Conservation (phyloP, 2,329 filamentous ascomycete species). For the Sclerotinia subarctica region DNA sequence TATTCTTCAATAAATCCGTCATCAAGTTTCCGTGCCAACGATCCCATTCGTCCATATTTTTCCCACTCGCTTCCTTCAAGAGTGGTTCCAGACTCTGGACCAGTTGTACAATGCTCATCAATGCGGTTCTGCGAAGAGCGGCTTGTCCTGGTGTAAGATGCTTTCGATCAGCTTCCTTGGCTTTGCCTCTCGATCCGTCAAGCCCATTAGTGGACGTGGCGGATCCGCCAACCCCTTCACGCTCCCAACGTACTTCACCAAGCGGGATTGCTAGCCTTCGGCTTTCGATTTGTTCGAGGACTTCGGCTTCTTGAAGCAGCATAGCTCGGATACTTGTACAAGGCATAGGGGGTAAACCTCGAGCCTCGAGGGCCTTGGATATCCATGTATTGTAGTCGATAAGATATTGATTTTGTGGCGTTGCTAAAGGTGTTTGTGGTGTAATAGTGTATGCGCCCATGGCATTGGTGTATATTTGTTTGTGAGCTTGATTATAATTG, state of each 20-base stretch:
- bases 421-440: conserved; percentile 75
- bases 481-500: conserved; percentile 52
- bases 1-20: conserved; percentile 74
- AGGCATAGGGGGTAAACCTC: conserved; percentile 69
- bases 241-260: conserved; percentile 82
- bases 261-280: conserved; percentile 83
- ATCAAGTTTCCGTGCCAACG: conserved; percentile 86
- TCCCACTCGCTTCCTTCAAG: conserved; percentile 76
- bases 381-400: conserved; percentile 83
- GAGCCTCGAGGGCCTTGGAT: conserved; percentile 67
- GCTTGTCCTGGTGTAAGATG: conserved; percentile 57
- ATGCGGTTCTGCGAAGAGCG: conserved; percentile 73
- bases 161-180: conserved; percentile 32
- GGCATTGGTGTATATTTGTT: conserved; percentile 60
- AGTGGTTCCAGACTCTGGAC: conserved; percentile 83
- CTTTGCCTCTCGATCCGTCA: conserved; percentile 42
- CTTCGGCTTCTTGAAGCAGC: conserved; percentile 76
- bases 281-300: conserved; percentile 64
- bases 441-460: conserved; percentile 82
- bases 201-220: conserved; percentile 57
- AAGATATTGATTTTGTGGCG: conserved; percentile 77
- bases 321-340: conserved; percentile 75
- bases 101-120: conserved; percentile 76
- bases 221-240: conserved; percentile 64
- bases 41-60: conserved; percentile 90